Conservation (phyloP, 2,329 filamentous ascomycete genomes). For the Trichophyton simii region DNA sequence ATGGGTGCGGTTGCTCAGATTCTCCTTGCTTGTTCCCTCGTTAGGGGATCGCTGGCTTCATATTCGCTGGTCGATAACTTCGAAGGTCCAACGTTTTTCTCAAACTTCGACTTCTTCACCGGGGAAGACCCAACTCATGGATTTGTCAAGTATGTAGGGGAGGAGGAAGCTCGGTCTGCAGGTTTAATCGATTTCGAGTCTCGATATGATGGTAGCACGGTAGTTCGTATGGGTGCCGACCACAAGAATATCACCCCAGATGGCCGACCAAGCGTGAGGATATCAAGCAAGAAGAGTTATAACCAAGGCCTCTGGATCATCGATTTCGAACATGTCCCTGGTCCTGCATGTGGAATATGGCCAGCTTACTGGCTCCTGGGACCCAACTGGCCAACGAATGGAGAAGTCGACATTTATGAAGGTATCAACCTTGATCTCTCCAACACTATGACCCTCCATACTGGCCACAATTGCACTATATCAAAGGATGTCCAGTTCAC, state of each 20-base stretch:
- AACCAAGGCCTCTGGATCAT: conserved; percentile 36
- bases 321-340: conserved; percentile 39
- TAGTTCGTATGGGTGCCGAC: conserved; percentile 37
- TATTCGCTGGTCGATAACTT: conserved; percentile 30
- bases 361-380: conserved; percentile 38
- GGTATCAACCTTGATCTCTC: conserved; percentile 36
- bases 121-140: conserved; percentile 38
- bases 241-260: conserved; percentile 25
- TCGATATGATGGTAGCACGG: conserved; percentile 15
- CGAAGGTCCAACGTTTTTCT: conserved; percentile 37
- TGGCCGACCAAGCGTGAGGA: conserved; percentile 35
- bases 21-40: not conserved
- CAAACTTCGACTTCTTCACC: conserved; percentile 39
- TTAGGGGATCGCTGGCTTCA: not conserved
- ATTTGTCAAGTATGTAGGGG: conserved; percentile 39
- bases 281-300: conserved; percentile 34
- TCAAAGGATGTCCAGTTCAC: conserved; percentile 33
- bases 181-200: conserved; percentile 27
- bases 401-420: conserved; percentile 43
- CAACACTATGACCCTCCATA: conserved; percentile 40
- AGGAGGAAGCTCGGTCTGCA: conserved; percentile 26
- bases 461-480: conserved; percentile 33
- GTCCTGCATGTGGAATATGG: conserved; percentile 39
- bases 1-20: not conserved
- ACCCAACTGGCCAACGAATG: conserved; percentile 29